Conservation (phyloP, 768 basidiomycete species). For the Dioszegia hungarica region DNA sequence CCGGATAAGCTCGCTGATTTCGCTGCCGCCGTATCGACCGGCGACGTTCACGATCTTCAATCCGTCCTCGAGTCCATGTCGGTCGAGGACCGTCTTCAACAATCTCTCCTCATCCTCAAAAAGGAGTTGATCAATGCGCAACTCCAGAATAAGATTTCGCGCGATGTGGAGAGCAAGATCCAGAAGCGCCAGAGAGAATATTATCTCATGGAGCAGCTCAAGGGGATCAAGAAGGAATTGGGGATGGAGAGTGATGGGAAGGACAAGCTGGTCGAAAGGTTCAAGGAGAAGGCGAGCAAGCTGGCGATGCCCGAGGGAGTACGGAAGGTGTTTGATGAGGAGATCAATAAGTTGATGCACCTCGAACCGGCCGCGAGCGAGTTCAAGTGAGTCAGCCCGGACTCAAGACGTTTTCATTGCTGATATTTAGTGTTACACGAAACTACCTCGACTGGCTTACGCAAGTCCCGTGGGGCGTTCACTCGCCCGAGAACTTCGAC, state of each 20-base stretch:
- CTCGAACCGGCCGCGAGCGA: constrained; percentile 88
- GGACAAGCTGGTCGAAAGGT: constrained; percentile 88
- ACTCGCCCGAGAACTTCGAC: constrained; percentile 87
- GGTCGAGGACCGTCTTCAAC: constrained; percentile 82
- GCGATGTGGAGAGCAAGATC: constrained; percentile 91
- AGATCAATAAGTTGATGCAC: constrained; percentile 79
- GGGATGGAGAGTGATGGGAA: constrained; percentile 94
- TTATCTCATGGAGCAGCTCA: constrained; percentile 93
- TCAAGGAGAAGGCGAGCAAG: constrained; percentile 72
- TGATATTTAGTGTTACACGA: constrained; percentile 60
- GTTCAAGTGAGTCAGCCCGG: constrained; percentile 57
- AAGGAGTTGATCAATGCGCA: constrained; percentile 97
- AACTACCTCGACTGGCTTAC: constrained; percentile 74
- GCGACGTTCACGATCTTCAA: constrained; percentile 87
- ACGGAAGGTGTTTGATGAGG: constrained; percentile 92
- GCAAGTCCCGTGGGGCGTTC: constrained; percentile 92
- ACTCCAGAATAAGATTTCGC: constrained; percentile 81
- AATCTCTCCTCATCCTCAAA: constrained; percentile 86
- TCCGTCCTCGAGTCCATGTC: constrained; percentile 81
- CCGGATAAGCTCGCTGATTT: constrained; percentile 97
- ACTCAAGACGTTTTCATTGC: not conserved
- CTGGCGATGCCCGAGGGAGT: constrained; percentile 87
- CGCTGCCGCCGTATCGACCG: constrained; percentile 88
- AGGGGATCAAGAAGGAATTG: constrained; percentile 91
- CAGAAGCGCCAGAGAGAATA: constrained; percentile 91